A percentile compares a stretch with the other conserved stretches of the same genome.
Conservation (phyloP, 208 protist genomes). For the Leishmania major region DNA sequence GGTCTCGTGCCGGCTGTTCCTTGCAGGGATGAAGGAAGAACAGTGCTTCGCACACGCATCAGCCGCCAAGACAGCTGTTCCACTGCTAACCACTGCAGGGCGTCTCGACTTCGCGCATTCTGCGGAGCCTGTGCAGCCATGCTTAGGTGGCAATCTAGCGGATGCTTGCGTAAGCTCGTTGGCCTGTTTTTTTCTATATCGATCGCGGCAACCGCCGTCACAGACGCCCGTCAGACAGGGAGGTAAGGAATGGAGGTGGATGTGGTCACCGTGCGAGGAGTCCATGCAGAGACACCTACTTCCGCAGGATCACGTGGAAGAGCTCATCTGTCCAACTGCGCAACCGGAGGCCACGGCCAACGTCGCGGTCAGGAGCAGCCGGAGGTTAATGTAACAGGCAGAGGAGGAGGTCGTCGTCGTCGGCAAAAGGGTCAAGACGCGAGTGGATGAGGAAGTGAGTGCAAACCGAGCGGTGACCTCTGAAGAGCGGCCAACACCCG, state of each 20-base stretch:
- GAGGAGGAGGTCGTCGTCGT: not conserved
- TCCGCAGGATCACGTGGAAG: not conserved
- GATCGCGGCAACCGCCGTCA: not conserved
- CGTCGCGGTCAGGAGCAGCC: not conserved
- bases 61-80: not conserved
- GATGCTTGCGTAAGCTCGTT: too few species aligned
- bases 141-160: not conserved
- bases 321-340: not conserved
- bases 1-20: too few species aligned
- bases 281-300: not conserved
- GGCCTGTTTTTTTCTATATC: too few species aligned
- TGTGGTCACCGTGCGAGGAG: not conserved
- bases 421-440: not conserved
- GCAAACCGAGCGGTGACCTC: not conserved
- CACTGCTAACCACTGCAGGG: not conserved
- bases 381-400: not conserved
- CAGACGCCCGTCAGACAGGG: not conserved
- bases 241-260: not conserved
- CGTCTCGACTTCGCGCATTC: not conserved
- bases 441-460: not conserved
- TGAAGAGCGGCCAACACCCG: not conserved
- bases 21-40: too few species aligned
- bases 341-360: not conserved
- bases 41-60: not conserved
- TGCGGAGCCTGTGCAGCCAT: not conserved